These are phyloP conservation scores for Bipolaris bicolor DNA, from an alignment of 2,329 filamentous ascomycete genomes.

Conservation along the genomic window DNA sequence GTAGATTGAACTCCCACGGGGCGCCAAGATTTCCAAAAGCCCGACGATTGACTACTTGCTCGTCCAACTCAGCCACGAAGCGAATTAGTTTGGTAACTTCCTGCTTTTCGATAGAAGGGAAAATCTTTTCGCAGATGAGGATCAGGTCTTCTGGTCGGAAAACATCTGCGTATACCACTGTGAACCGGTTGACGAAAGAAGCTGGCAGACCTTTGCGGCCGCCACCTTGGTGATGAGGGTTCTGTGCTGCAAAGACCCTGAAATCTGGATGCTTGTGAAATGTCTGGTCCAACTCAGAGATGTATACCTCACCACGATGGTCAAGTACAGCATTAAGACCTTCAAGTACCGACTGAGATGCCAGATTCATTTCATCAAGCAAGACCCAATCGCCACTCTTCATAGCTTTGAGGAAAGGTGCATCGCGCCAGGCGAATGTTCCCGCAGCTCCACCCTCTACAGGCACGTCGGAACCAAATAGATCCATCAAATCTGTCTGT, in stretches of 20 bases:
- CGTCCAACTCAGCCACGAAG: conserved; percentile 82
- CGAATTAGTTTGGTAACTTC: conserved; percentile 72
- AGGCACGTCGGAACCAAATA: conserved; percentile 96
- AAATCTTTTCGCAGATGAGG: conserved; percentile 80
- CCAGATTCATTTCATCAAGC: conserved; percentile 97
- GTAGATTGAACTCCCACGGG: conserved; percentile 95
- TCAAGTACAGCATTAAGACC: conserved; percentile 96
- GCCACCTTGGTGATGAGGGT: conserved; percentile 95
- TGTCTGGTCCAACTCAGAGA: conserved; percentile 92
- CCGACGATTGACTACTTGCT: conserved; percentile 66
- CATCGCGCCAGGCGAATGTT: conserved; percentile 93
- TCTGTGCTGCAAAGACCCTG: conserved; percentile 95
- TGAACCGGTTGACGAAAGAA: conserved; percentile 97
- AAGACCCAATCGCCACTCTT: conserved; percentile 96
- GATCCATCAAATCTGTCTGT: conserved; percentile 95
- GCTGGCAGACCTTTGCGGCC: conserved; percentile 92
- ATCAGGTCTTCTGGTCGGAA: conserved; percentile 82
- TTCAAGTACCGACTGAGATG: conserved; percentile 94
- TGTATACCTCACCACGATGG: conserved; percentile 92
- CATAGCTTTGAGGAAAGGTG: conserved; percentile 95
- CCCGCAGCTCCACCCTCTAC: conserved; percentile 91
- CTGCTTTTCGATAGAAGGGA: conserved; percentile 65
- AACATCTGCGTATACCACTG: conserved; percentile 94
- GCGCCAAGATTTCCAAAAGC: conserved; percentile 65
- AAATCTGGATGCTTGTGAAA: conserved; percentile 91